Evolutionary conservation across 768 basidiomycete genomes (phyloP).

Genomic region (Roridomyces roridus): DNA sequence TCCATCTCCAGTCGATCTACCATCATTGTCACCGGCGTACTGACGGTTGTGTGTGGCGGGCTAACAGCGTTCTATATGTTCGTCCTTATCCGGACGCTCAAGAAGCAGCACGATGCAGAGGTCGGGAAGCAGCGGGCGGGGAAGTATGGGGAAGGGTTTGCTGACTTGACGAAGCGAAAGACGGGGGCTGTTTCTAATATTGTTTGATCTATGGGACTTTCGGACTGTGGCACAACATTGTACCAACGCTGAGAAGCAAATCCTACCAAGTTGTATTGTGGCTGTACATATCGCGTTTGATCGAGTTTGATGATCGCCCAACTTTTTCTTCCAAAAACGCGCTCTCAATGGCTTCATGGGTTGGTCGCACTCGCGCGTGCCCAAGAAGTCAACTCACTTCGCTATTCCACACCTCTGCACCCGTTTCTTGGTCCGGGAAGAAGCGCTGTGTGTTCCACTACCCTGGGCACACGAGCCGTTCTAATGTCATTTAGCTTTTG

Average conservation of each 20-base stretch:
- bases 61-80: slow-evolving; percentile 49
- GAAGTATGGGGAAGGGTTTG: slow-evolving; percentile 32
- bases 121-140: slow-evolving; percentile 51
- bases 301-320: background rate
- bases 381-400: background rate
- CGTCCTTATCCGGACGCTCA: slow-evolving; percentile 51
- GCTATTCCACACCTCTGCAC: slow-evolving; percentile 13
- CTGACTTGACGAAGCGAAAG: slow-evolving; percentile 15
- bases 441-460: background rate
- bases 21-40: slow-evolving; percentile 49
- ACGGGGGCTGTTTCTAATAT: background rate
- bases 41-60: slow-evolving; percentile 47
- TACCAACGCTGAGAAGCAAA: too few relatives aligned
- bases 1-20: slow-evolving; percentile 50
- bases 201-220: background rate
- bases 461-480: background rate
- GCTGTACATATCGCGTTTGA: background rate
- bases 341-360: too few relatives aligned
- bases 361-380: background rate
- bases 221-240: too few relatives aligned
- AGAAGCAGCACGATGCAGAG: slow-evolving; percentile 45
- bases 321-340: background rate
- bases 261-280: too few relatives aligned
- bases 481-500: background rate
- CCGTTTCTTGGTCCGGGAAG: background rate